A percentile compares a stretch with the other conserved stretches of the same genome.
phyloP scores from a whole-genome alignment of 2,329 filamentous ascomycete genomes.

The Epichloe festucae region DNA sequence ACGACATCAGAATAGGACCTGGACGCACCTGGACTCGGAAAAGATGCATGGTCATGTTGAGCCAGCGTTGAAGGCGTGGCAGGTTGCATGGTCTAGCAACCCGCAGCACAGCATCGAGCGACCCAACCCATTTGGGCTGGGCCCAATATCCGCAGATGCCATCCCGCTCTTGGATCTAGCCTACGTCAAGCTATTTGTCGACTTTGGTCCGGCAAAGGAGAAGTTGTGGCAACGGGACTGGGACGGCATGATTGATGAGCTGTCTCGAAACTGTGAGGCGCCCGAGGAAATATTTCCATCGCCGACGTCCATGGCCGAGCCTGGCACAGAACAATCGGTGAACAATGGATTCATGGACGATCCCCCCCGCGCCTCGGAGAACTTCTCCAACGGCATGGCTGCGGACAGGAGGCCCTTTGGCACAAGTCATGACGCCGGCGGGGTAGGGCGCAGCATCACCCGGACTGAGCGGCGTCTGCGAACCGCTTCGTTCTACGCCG shows the following conservation, averaged over 20 bases:
- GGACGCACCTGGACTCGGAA: constrained; percentile 86
- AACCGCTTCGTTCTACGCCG: constrained; percentile 91
- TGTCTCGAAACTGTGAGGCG: constrained; percentile 63
- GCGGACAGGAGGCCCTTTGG: neutral
- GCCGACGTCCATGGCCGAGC: constrained; percentile 35
- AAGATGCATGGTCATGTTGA: constrained; percentile 95
- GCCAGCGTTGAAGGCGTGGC: constrained; percentile 87
- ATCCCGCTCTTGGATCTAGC: constrained; percentile 85
- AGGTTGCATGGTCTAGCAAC: constrained; percentile 80
- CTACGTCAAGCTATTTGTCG: constrained; percentile 85
- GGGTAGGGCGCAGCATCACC: constrained; percentile 33
- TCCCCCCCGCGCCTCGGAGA: constrained; percentile 36
- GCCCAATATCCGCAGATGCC: constrained; percentile 77
- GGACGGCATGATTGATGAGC: constrained; percentile 78
- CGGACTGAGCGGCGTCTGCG: constrained; percentile 78
- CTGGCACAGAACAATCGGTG: constrained; percentile 29
- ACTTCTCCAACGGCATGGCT: constrained; percentile 34
- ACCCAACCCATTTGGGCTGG: constrained; percentile 69
- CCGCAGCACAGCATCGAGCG: constrained; percentile 72
- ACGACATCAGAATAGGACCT: constrained; percentile 73
- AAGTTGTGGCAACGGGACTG: constrained; percentile 91
- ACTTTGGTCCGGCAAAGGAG: constrained; percentile 83
- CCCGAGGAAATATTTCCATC: constrained; percentile 54
- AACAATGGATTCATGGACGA: constrained; percentile 36
- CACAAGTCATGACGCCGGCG: constrained; percentile 5